Evolutionary conservation across 2,329 filamentous ascomycete species (phyloP).

Genomic region (Setomelanomma holmii): DNA sequence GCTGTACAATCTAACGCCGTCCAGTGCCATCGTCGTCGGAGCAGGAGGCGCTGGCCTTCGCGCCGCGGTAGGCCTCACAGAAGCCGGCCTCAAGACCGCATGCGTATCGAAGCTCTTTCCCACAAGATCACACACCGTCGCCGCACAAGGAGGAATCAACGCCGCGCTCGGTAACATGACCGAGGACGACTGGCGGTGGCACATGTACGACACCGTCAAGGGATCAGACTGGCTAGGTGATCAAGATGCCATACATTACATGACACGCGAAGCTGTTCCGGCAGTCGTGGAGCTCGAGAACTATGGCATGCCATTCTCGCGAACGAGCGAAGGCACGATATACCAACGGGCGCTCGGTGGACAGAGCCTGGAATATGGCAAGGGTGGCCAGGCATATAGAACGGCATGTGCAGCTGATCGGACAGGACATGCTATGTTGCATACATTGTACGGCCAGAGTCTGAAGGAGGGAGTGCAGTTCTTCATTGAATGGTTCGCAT

Average conservation of each 20-base stretch:
- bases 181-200: slow-evolving; percentile 65
- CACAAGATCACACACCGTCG: slow-evolving; percentile 69
- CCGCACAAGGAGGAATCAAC: slow-evolving; percentile 71
- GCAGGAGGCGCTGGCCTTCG: slow-evolving; percentile 70
- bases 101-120: slow-evolving; percentile 71
- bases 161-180: slow-evolving; percentile 64
- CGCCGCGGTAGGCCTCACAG: slow-evolving; percentile 69
- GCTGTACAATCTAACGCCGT: slow-evolving; percentile 8
- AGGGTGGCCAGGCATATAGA: slow-evolving; percentile 58
- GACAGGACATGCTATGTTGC: slow-evolving; percentile 59
- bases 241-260: slow-evolving; percentile 67
- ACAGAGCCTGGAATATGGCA: slow-evolving; percentile 56
- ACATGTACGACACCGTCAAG: slow-evolving; percentile 67
- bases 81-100: slow-evolving; percentile 69
- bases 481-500: slow-evolving; percentile 60
- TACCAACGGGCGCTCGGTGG: slow-evolving; percentile 59
- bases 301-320: slow-evolving; percentile 63
- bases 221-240: slow-evolving; percentile 66
- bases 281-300: slow-evolving; percentile 64
- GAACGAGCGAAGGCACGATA: slow-evolving; percentile 54
- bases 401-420: slow-evolving; percentile 57
- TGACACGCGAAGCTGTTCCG: slow-evolving; percentile 63
- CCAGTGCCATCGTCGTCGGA: slow-evolving; percentile 53
- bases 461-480: slow-evolving; percentile 58
- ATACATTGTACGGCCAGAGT: slow-evolving; percentile 59